Evolutionary conservation across 1,139 yeast genomes (phyloP).

Genomic region (Waltiozyma sp.): DNA sequence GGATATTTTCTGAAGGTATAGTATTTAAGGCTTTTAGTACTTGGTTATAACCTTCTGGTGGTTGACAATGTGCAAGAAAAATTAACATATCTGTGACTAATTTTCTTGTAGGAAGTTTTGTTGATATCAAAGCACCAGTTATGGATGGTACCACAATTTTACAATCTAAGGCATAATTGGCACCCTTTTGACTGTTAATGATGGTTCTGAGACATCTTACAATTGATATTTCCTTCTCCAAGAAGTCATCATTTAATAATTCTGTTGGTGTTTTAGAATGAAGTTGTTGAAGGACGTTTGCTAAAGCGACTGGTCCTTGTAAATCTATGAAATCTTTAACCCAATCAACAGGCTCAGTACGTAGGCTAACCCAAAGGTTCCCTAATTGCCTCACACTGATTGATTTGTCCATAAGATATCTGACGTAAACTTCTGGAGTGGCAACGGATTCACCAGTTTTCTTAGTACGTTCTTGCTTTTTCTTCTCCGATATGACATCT

Average conservation of each 20-base stretch:
- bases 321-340: conserved; percentile 67
- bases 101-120: conserved; percentile 62
- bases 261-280: conserved; percentile 20
- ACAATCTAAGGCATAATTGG: conserved; percentile 41
- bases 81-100: conserved; percentile 70
- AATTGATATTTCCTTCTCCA: conserved; percentile 49
- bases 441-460: conserved; percentile 19
- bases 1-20: conserved; percentile 49
- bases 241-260: conserved; percentile 21
- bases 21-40: conserved; percentile 55
- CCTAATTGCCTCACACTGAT: conserved; percentile 65
- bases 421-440: conserved; percentile 70
- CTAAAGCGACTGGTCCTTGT: conserved; percentile 84
- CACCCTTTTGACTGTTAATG: conserved; percentile 45
- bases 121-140: conserved; percentile 47
- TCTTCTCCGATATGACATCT: conserved; percentile 69
- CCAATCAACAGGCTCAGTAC: conserved; percentile 92
- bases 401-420: conserved; percentile 57
- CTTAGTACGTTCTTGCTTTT: conserved; percentile 37
- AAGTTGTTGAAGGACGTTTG: conserved; percentile 42
- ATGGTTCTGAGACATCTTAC: conserved; percentile 55
- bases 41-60: conserved; percentile 50
- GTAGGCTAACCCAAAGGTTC: conserved; percentile 78
- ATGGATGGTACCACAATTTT: conserved; percentile 46
- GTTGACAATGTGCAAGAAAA: conserved; percentile 39